Base-by-base conservation (phyloP, 2,329 filamentous ascomycete genomes). In the Didymosphaeria variabile region DNA sequence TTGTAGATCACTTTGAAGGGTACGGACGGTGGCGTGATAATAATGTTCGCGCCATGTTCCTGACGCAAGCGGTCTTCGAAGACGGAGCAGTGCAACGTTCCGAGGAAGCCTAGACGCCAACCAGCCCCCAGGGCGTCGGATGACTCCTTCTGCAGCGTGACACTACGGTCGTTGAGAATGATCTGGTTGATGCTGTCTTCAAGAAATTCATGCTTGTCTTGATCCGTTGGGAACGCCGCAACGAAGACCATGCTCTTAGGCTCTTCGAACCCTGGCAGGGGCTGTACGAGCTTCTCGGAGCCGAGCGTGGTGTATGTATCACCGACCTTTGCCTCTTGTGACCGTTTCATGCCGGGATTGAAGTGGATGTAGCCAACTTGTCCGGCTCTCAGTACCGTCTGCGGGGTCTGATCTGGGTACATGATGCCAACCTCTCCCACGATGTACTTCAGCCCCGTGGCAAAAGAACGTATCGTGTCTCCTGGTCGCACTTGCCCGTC, bases 171-270 rank as follows among this genome's bases (percentile, higher is more conserved):
- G 76, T 99, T 99, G 56, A 99, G 87, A 2, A 94, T 89, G 15
- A 99, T 88, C 76, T 98, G 94, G 62, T 91, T 90, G 74, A 99
- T 97, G 77, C 93, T 97, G 77, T 98, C 94, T 65, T 96, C 92
- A 4, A 99, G 83, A 72, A 93, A 91, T 46, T 87, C 86, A 74
- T 97, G 94, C 77, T 97, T 92, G 69, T 89, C 84, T 68, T 97
- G 93, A 72, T 99, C 94, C 0, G 94, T 93, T 0, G 95, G 95
- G 71, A 97, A 99, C 0, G 95, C 95, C 0, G 94, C 94, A 4
- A 99, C 95, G 69, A 99, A 99, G 5, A 99, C 95, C 95, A 99
- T 99, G 6, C 94, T 91, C 78, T 99, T 97, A 1, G 95, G 94
- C 77, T 99, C 95, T 75, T 97, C 94, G 63, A 99, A 99, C 2